These are phyloP conservation scores for Ciborinia camelliae DNA, from an alignment of 2,329 filamentous ascomycete species.

Conservation along the genomic window DNA sequence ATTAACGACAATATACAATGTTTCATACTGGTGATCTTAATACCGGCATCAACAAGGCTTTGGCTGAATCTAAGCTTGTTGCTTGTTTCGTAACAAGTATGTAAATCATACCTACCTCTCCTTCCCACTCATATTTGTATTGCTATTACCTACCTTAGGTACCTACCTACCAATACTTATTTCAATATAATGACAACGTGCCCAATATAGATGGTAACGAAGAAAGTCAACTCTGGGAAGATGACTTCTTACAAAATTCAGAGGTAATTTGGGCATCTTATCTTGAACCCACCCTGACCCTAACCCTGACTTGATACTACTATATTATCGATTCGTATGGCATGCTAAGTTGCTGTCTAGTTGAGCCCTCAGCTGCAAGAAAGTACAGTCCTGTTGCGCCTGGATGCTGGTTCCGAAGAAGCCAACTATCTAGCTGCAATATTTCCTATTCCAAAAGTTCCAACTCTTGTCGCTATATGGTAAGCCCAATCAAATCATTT, in stretches of 20 bases:
- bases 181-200: conserved; percentile 7
- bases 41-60: conserved; percentile 72
- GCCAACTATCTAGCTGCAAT: conserved; percentile 78
- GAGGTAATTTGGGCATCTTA: conserved; percentile 45
- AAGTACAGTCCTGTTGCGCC: conserved; percentile 66
- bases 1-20: conserved; percentile 51
- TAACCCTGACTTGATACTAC: not conserved
- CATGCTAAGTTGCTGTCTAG: conserved; percentile 39
- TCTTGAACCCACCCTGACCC: too few relatives aligned
- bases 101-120: too few relatives aligned
- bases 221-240: conserved; percentile 70
- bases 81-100: conserved; percentile 79
- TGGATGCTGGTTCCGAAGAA: conserved; percentile 72
- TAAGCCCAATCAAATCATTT: conserved; percentile 39
- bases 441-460: conserved; percentile 74
- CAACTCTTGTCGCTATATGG: conserved; percentile 76
- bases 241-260: conserved; percentile 59
- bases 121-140: not conserved
- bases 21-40: conserved; percentile 81
- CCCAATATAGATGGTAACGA: conserved; percentile 59
- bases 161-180: too few relatives aligned
- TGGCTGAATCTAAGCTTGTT: conserved; percentile 73
- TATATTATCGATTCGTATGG: too few relatives aligned
- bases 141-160: too few relatives aligned
- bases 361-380: conserved; percentile 54